These are phyloP conservation scores for Talaromyces ruber DNA, from an alignment of 495 filamentous ascomycete species.

Conservation along the genomic window DNA sequence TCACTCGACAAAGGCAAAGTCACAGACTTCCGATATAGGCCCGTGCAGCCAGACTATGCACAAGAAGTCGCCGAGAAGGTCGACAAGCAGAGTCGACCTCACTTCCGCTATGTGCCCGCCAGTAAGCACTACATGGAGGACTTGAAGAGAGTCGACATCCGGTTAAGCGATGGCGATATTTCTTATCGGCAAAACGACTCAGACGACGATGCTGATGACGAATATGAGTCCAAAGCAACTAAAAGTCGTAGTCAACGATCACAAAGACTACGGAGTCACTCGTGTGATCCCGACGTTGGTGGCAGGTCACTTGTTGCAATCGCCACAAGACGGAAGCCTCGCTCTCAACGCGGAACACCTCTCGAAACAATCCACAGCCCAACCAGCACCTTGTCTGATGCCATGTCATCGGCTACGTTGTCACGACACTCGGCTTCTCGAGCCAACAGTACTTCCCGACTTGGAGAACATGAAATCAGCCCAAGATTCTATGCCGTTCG, in stretches of 20 bases:
- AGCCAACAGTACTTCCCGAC: background rate
- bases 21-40: conserved; percentile 8
- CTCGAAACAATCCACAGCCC: conserved; percentile 1
- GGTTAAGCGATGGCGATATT: conserved; percentile 6
- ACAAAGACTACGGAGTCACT: conserved; percentile 4
- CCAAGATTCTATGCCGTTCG: background rate
- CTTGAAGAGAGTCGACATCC: background rate
- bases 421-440: background rate
- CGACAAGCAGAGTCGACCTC: conserved; percentile 1
- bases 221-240: conserved; percentile 3
- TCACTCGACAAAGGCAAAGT: background rate
- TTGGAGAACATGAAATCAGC: background rate
- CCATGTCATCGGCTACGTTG: background rate
- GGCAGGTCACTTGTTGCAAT: background rate
- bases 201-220: conserved; percentile 1
- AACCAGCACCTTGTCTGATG: background rate
- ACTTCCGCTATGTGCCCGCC: conserved; percentile 31
- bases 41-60: conserved; percentile 4
- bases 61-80: conserved; percentile 23
- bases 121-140: conserved; percentile 16
- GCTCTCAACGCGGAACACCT: background rate
- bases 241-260: background rate
- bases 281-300: conserved; percentile 1
- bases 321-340: background rate
- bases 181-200: conserved; percentile 12